A percentile compares a stretch with the other conserved stretches of the same genome.
phyloP scores from a whole-genome alignment of 2,329 filamentous ascomycete species.

The Epichloe sp. region DNA sequence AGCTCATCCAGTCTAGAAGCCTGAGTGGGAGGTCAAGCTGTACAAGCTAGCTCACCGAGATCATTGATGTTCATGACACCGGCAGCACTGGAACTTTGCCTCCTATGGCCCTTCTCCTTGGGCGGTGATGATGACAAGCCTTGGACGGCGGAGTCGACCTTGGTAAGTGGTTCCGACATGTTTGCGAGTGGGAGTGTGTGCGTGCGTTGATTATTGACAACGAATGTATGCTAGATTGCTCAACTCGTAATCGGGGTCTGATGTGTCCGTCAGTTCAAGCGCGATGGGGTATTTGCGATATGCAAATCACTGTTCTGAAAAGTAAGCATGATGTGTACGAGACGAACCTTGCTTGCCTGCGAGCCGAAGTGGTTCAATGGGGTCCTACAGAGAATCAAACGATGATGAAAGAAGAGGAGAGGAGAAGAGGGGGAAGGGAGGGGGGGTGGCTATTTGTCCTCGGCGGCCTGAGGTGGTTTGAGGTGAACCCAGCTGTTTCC shows the following conservation, averaged over 20 bases:
- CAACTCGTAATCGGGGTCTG: neutral
- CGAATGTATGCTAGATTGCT: neutral
- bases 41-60: conserved; percentile 49
- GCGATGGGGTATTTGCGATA: neutral
- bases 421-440: conserved; percentile 7
- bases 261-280: neutral
- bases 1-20: neutral
- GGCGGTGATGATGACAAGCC: conserved; percentile 57
- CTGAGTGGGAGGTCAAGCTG: neutral
- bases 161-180: conserved; percentile 51
- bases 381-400: conserved; percentile 4
- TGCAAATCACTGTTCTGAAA: neutral
- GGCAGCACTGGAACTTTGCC: conserved; percentile 58
- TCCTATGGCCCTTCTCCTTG: conserved; percentile 53
- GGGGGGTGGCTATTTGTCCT: conserved; percentile 17
- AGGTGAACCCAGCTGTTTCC: conserved; percentile 1
- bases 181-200: conserved; percentile 6
- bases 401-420: conserved; percentile 13
- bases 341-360: conserved; percentile 5
- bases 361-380: conserved; percentile 5
- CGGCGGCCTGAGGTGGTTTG: conserved; percentile 11
- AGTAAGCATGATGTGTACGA: neutral
- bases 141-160: conserved; percentile 85
- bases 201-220: neutral
- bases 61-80: conserved; percentile 68